A percentile compares a stretch with the other conserved stretches of the same genome.
Evolutionary conservation across 2,329 filamentous ascomycete species (phyloP).

Genomic region (Tolypocladium ovalisporum): DNA sequence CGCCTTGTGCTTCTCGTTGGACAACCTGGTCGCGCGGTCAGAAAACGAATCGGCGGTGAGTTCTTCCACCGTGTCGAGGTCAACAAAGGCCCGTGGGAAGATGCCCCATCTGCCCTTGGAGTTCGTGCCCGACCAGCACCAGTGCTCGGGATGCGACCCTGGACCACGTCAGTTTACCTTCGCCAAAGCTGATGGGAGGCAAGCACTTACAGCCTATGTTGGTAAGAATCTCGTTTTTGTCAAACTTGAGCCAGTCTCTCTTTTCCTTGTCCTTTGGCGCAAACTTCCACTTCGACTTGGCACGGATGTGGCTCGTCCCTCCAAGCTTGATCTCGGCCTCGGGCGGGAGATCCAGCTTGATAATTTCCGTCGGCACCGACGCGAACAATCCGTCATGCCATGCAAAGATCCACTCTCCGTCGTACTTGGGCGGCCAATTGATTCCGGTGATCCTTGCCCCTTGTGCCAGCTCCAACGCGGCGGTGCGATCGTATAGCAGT

Average conservation of each 20-base stretch:
- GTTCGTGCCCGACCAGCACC: slow-evolving; percentile 46
- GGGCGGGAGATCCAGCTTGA: slow-evolving; percentile 37
- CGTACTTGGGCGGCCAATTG: slow-evolving; percentile 37
- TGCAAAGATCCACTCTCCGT: slow-evolving; percentile 45
- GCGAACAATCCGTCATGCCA: slow-evolving; percentile 44
- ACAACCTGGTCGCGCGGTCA: slow-evolving; percentile 18
- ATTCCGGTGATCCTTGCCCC: slow-evolving; percentile 40
- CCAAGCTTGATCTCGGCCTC: slow-evolving; percentile 33
- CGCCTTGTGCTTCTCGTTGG: slow-evolving; percentile 22
- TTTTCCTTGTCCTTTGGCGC: slow-evolving; percentile 31
- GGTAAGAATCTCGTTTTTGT: slow-evolving; percentile 55
- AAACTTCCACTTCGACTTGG: slow-evolving; percentile 43
- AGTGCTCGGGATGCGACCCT: slow-evolving; percentile 37
- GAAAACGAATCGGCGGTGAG: slow-evolving; percentile 10
- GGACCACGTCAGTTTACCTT: slow-evolving; percentile 1
- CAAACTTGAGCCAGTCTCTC: slow-evolving; percentile 46
- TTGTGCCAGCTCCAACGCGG: slow-evolving; percentile 33
- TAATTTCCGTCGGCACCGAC: slow-evolving; percentile 35
- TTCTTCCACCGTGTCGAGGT: slow-evolving; percentile 32
- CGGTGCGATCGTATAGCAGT: slow-evolving; percentile 31
- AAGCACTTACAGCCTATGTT: slow-evolving; percentile 46
- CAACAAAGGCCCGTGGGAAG: slow-evolving; percentile 39
- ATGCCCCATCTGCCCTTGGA: slow-evolving; percentile 41
- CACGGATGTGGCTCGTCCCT: slow-evolving; percentile 34
- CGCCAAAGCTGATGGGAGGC: neutral